A percentile compares a stretch with the other conserved stretches of the same genome.
phyloP scores from a whole-genome alignment of 1,139 yeast genomes.

The Diutina mesorugosa region DNA sequence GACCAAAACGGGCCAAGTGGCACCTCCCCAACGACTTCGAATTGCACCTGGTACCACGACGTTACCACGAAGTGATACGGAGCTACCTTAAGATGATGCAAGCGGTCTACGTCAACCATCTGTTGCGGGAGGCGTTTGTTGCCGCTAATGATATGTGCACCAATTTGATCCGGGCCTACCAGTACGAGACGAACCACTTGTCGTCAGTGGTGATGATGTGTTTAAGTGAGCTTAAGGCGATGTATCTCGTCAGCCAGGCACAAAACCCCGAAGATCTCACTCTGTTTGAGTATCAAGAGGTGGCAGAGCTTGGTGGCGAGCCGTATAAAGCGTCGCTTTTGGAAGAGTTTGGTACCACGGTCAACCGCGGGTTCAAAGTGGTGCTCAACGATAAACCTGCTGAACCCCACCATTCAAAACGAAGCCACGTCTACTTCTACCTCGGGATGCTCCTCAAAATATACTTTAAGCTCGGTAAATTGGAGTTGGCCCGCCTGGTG shows the following conservation, averaged over 20 bases:
- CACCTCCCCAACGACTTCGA: conserved; percentile 29
- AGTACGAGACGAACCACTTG: conserved; percentile 54
- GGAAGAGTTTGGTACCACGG: conserved; percentile 49
- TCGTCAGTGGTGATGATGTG: conserved; percentile 43
- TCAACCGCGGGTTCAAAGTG: conserved; percentile 65
- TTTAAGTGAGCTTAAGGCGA: conserved; percentile 42
- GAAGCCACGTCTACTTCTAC: conserved; percentile 60
- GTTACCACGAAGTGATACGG: background rate
- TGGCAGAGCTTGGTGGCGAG: conserved; percentile 2
- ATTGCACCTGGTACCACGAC: conserved; percentile 10
- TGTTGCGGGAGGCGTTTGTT: conserved; percentile 26
- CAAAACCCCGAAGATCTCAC: conserved; percentile 7
- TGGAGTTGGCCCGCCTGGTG: conserved; percentile 68
- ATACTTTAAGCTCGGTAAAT: conserved; percentile 57
- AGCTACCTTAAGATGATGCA: conserved; percentile 24
- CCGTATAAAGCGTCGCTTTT: conserved; percentile 11
- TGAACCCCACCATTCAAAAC: conserved; percentile 35
- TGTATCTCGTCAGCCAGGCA: conserved; percentile 25
- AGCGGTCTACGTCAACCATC: conserved; percentile 22
- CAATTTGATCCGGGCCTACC: conserved; percentile 39
- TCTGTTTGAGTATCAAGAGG: conserved; percentile 5
- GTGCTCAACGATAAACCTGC: conserved; percentile 70
- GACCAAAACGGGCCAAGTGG: conserved; percentile 13
- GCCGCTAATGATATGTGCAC: conserved; percentile 30
- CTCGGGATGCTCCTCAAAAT: conserved; percentile 60